Evolutionary conservation across 768 basidiomycete species (phyloP), one percentile per base, ranked within the genome.

Genomic region (Pleurotus tuber-regium): DNA sequence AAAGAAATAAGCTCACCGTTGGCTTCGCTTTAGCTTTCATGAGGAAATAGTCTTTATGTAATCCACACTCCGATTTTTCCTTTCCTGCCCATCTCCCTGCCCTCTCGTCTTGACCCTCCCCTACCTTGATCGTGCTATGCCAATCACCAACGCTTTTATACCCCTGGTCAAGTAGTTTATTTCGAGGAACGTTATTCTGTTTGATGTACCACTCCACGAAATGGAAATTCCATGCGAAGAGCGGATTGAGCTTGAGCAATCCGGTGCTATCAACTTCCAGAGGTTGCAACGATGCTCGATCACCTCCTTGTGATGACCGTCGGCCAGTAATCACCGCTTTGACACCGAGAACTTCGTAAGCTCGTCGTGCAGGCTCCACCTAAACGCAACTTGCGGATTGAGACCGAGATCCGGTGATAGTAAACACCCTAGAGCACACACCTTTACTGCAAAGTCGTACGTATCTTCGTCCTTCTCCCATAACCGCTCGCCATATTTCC

Each of bases 131-230:
- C 0, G 97, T 99, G 55, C 92, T 95, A 70, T 99, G 97, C 90
- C 95, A 96, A 69, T 99, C 97, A 3, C 97, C 97, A 56, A 99
- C 84, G 63, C 91, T 93, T 60, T 86, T 87, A 74, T 98, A 99
- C 2, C 97, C 97, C 64, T 92, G 83, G 54, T 83, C 83, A 33
- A 99, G 79, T 4, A 99, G 77, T 54, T 79, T 82, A 73, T 99
- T 98, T 54, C 83, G 82, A 2, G 95, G 95, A 1, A 98, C 94
- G 39, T 81, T 70, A 69, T 98, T 82, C 54, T 80, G 75, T 36
- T 82, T 82, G 55, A 96, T 77, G 66, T 98, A 95, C 66, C 82
- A 85, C 55, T 97, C 86, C 14, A 98, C 90, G 33, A 90, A 68
- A 6, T 72, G 65, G 68, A 97, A 96, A 18, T 79, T 80, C 97